Percentiles rank a stretch among this genome's conserved stretches.
These are phyloP conservation scores for Neotropicomus parvogracilis DNA, from an alignment of 1,284 basidiomycete species.

Conservation along the genomic window DNA sequence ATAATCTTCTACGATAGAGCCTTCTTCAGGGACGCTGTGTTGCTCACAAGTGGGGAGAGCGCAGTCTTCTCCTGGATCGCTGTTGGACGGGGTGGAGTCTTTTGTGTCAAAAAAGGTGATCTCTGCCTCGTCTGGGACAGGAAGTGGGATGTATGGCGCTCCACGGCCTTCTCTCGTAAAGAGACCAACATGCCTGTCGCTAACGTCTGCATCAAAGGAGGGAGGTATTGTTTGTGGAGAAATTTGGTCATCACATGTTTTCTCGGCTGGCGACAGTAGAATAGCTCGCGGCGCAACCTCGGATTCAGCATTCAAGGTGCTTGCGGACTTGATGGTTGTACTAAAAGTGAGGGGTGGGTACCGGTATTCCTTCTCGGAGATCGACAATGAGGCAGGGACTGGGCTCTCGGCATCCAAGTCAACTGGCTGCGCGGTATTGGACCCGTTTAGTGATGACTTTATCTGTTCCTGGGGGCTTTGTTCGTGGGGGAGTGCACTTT, in stretches of 20 bases:
- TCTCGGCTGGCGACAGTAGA: background rate
- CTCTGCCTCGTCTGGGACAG: conserved; percentile 16
- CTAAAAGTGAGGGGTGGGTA: background rate
- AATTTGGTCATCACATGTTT: background rate
- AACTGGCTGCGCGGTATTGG: background rate
- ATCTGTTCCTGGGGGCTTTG: background rate
- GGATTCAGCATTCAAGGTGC: background rate
- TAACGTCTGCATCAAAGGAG: background rate
- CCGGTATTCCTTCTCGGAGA: background rate
- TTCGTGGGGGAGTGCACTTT: background rate
- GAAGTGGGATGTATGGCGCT: conserved; percentile 18
- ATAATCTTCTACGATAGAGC: background rate
- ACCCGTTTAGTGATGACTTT: background rate
- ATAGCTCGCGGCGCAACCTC: background rate
- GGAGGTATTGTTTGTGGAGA: background rate
- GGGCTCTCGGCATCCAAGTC: background rate
- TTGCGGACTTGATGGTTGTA: conserved; percentile 2
- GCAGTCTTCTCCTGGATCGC: background rate
- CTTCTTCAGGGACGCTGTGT: background rate
- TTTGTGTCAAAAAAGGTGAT: conserved; percentile 17
- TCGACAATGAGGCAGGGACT: background rate
- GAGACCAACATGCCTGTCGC: background rate
- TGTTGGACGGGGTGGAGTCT: background rate
- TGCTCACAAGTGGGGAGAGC: background rate
- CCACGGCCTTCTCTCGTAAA: conserved; percentile 5